Evolutionary conservation across 805 yeast species (phyloP).

Genomic region (Starmera quercuum): DNA sequence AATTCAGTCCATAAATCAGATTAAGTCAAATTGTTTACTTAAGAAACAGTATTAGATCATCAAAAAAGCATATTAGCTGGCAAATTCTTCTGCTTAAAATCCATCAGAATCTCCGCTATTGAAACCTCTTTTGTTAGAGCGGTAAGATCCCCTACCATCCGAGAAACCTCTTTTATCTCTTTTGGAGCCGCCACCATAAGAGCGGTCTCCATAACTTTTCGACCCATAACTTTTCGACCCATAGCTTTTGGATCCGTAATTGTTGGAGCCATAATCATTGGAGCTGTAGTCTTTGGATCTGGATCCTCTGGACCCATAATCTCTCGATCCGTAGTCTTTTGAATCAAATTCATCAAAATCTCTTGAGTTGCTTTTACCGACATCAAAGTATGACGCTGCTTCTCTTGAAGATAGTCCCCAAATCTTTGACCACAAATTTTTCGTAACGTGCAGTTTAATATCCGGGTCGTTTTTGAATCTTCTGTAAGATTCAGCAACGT

Average conservation of each 20-base stretch:
- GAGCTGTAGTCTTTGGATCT: no score
- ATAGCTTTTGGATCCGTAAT: background rate
- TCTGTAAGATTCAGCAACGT: slow-evolving; percentile 22
- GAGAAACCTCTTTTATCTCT: slow-evolving; percentile 17
- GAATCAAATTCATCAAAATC: background rate
- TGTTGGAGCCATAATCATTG: background rate
- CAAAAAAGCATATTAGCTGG: no score
- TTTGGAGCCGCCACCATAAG: slow-evolving; percentile 11
- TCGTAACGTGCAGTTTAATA: slow-evolving; percentile 14
- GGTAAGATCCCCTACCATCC: slow-evolving; percentile 14
- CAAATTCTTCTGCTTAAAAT: no score
- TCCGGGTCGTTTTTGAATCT: slow-evolving; percentile 15
- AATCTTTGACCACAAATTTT: slow-evolving; percentile 14
- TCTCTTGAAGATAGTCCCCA: slow-evolving; percentile 14
- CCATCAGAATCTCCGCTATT: no score
- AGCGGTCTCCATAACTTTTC: slow-evolving; percentile 4
- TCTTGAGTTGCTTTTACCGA: background rate
- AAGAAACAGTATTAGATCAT: no score
- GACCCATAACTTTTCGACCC: no score
- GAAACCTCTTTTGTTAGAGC: slow-evolving; percentile 20
- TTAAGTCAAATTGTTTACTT: no score
- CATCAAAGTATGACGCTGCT: slow-evolving; percentile 13
- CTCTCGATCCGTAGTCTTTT: background rate
- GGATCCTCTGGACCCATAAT: background rate
- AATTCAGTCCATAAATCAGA: no score